Evolutionary conservation across 768 basidiomycete genomes (phyloP), one percentile per base, ranked within the genome.

Genomic region (Ephemerocybe angulata): DNA sequence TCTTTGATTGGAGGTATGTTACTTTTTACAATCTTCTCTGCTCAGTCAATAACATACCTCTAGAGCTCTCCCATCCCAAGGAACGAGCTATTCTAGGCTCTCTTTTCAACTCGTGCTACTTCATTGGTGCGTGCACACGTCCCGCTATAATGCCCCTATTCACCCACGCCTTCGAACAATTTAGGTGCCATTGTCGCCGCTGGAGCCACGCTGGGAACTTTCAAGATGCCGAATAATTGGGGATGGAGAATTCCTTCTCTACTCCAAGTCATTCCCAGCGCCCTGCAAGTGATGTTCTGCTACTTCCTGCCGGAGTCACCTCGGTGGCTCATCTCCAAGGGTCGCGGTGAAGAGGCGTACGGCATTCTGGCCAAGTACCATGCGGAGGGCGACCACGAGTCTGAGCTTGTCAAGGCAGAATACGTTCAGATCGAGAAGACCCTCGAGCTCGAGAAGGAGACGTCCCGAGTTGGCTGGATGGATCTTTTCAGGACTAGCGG

Each of bases 211-310:
- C 78, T 86, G 31, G 81, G 82, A 8, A 87, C 87, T 0, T 88
- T 87, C 71, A 57, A 70, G 8, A 83, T 87, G 75, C 44, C 60
- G 0, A 78, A 60, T 47, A 76, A 81, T 60, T 85, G 83, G 84
- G 82, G 80, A 11, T 87, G 86, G 86, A 76, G 85, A n/a, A 84
- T 86, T 21, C 85, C 84, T 0, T 80, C 84, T n/a, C 61, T 82
- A 40, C 73, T 86, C 4, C 86, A 87, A 64, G 59, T 79, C 30
- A 63, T 76, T 1, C 85, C 85, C 1, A 79, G 77, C 55, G 29
- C 73, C 11, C 66, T 85, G 21, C 85, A 86, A 57, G 62, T 86
- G 41, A 55, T 58, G 25, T 82, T 87, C 65, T 73, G 86, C 50
- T 77, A 68, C 62, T 80, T 82, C 62, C 69, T 86, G 15, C 84